Conservation (phyloP, 805 yeast genomes). For the Candida takata region DNA sequence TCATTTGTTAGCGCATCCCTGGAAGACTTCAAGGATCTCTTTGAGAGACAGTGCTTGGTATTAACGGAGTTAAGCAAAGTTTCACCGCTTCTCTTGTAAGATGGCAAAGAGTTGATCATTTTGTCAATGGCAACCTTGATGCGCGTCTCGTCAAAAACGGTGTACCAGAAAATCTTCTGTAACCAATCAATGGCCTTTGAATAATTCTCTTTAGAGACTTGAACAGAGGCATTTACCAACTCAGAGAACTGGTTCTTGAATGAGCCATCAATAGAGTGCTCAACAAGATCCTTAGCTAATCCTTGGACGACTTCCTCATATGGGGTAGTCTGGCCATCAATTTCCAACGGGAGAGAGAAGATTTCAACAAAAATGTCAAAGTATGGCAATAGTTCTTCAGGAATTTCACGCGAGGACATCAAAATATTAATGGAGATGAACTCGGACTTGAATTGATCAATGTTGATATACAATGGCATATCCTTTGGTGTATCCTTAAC, state of each 20-base stretch:
- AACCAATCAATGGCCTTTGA: slow-evolving; percentile 71
- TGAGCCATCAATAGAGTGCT: slow-evolving; percentile 48
- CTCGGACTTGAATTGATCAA: slow-evolving; percentile 74
- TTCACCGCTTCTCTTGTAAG: slow-evolving; percentile 35
- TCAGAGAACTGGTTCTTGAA: slow-evolving; percentile 60
- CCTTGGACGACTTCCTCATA: slow-evolving; percentile 73
- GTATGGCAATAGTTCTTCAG: slow-evolving; percentile 50
- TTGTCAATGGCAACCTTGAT: slow-evolving; percentile 49
- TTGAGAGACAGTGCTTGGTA: slow-evolving; percentile 43
- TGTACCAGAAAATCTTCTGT: slow-evolving; percentile 51
- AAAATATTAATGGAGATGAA: slow-evolving; percentile 65
- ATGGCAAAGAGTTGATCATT: slow-evolving; percentile 33
- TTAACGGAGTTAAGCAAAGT: slow-evolving; percentile 61
- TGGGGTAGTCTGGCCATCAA: slow-evolving; percentile 52
- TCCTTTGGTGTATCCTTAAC: slow-evolving; percentile 32
- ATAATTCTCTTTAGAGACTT: slow-evolving; percentile 58
- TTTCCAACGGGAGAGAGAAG: slow-evolving; percentile 63
- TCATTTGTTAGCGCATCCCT: slow-evolving; percentile 64
- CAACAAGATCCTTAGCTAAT: slow-evolving; percentile 67
- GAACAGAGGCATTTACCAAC: slow-evolving; percentile 51
- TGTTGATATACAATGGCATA: slow-evolving; percentile 65
- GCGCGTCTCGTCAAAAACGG: slow-evolving; percentile 67
- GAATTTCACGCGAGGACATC: slow-evolving; percentile 48
- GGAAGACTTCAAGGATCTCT: slow-evolving; percentile 58
- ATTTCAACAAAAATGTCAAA: slow-evolving; percentile 59